Evolutionary conservation across 2,329 filamentous ascomycete species (phyloP), one percentile per base, ranked within the genome.

Genomic region (Calonectria leucothoes): DNA sequence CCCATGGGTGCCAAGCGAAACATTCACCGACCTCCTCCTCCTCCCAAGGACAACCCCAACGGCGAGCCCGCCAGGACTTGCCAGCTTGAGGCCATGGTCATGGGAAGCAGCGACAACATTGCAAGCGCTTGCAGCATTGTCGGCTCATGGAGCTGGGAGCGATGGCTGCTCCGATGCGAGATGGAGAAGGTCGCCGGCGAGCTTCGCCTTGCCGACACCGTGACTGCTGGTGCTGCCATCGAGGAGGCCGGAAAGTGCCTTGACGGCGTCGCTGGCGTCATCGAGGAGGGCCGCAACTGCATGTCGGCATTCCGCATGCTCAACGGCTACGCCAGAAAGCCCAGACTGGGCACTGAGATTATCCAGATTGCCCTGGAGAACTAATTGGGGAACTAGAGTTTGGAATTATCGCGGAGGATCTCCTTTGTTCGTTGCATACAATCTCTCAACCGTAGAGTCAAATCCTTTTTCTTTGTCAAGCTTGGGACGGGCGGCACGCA

Each of bases 131-230:
- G 94, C 15, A 96, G 96, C 25, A 86, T 98, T 49, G 91, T 96
- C 0, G 97, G 95, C 6, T 93, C 94, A 31, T 97, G 95, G 93
- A 93, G 93, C 83, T 99, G 96, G 96, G 97, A 99, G 89, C 94
- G 95, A 83, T 99, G 97, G 97, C 90, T 98, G 83, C 86, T 98
- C 77, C 94, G 95, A 81, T 90, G 96, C 80, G 94, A 97, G 86
- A 91, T 93, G 86, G 96, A 98, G 87, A 97, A 90, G 84, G 88
- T 88, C 6, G 88, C 95, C 81, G 94, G 94, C 31, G 93, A 95
- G 82, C 84, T 89, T 74, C 84, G 90, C 14, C 86, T 91, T 29
- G 85, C 85, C 6, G 89, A 91, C 78, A 90, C 85, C 6, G 88
- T 89, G 35, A 88, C 87, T 45, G 82, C 89, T 12, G 86, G 89